Evolutionary conservation across 306 rosid species (phyloP).

Genomic region (Gastrolobium villosum): DNA sequence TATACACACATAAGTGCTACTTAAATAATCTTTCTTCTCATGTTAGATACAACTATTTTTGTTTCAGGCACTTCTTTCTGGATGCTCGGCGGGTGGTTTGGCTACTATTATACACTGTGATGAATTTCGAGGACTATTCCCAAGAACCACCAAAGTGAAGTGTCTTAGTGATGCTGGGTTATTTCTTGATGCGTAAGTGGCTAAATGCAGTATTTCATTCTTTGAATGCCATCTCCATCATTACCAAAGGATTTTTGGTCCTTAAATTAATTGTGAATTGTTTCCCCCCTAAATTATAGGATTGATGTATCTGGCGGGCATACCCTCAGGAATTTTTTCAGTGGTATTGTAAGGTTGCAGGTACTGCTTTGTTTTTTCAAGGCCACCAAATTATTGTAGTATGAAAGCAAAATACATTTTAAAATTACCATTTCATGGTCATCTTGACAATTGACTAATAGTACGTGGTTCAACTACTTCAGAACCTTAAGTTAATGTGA

Average conservation of each 20-base stretch:
- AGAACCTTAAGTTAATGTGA: conserved; percentile 16
- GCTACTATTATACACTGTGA: conserved; percentile 92
- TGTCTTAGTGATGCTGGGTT: conserved; percentile 96
- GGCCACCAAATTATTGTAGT: conserved; percentile 3
- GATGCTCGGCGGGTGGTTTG: conserved; percentile 96
- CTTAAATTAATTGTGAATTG: conserved; percentile 32
- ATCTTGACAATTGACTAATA: neutral
- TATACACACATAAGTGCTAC: neutral
- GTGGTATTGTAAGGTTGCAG: conserved; percentile 82
- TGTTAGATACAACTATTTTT: conserved; percentile 1
- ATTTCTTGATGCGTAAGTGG: conserved; percentile 84
- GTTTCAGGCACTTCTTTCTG: conserved; percentile 93
- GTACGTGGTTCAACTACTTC: conserved; percentile 14
- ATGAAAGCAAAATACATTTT: conserved; percentile 13
- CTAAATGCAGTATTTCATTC: conserved; percentile 25
- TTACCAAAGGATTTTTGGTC: conserved; percentile 26
- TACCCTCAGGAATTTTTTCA: conserved; percentile 63
- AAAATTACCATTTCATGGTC: neutral
- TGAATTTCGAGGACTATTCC: conserved; percentile 68
- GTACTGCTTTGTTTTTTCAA: conserved; percentile 46
- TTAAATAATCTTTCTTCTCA: conserved; percentile 35
- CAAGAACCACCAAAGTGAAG: conserved; percentile 76
- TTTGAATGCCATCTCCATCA: conserved; percentile 34
- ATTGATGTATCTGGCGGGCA: conserved; percentile 77
- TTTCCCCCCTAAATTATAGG: conserved; percentile 52